These are phyloP conservation scores for Byssochlamys sp. DNA, from an alignment of 2,329 filamentous ascomycete species.

Conservation along the genomic window DNA sequence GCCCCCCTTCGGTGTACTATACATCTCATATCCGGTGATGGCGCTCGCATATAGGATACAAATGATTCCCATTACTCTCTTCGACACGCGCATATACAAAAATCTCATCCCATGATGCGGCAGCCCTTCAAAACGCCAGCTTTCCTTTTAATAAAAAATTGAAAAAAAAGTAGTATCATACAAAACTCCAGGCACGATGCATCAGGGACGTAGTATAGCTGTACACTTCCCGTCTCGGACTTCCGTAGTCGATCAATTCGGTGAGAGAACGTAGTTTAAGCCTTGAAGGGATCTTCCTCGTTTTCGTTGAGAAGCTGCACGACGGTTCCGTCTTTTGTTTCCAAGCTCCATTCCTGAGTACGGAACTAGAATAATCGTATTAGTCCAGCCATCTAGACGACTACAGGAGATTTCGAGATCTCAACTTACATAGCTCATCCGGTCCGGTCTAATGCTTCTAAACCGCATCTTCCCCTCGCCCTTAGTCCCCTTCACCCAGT, in stretches of 20 bases:
- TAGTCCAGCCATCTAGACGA: too few relatives aligned
- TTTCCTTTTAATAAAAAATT: background rate
- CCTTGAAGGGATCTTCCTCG: slow-evolving; percentile 58
- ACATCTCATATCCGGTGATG: slow-evolving; percentile 27
- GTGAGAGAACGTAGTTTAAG: slow-evolving; percentile 30
- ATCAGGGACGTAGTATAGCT: slow-evolving; percentile 10
- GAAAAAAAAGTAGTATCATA: background rate
- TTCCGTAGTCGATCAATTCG: slow-evolving; percentile 5
- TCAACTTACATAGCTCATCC: slow-evolving; percentile 48
- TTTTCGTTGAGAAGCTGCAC: slow-evolving; percentile 69
- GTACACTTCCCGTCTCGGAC: slow-evolving; percentile 10
- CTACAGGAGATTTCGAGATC: too few relatives aligned
- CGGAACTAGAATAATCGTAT: slow-evolving; percentile 50
- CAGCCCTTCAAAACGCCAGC: background rate
- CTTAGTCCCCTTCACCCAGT: slow-evolving; percentile 73
- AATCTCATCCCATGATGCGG: background rate
- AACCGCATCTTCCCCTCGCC: slow-evolving; percentile 68
- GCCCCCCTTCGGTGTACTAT: slow-evolving; percentile 26
- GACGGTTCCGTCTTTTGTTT: slow-evolving; percentile 54
- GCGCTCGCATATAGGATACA: slow-evolving; percentile 33
- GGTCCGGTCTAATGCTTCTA: slow-evolving; percentile 60
- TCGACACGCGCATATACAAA: background rate
- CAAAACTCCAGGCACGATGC: slow-evolving; percentile 16
- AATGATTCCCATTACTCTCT: slow-evolving; percentile 28
- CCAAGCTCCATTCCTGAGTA: slow-evolving; percentile 83